Evolutionary conservation across 495 filamentous ascomycete genomes (phyloP).

Genomic region (Trichoderma orchidacearum): DNA sequence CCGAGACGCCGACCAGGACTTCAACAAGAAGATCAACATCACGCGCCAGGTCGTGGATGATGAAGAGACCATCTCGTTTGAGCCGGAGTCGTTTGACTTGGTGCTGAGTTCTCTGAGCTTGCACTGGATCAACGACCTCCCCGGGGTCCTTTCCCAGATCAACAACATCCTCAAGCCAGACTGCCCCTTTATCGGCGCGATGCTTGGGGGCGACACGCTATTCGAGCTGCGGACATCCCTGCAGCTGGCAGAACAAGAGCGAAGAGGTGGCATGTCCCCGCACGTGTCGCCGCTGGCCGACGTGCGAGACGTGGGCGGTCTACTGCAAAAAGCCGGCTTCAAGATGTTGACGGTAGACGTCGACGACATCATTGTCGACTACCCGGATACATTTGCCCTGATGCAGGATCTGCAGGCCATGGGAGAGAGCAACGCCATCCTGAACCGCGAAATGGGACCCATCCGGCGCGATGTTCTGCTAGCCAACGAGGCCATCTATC

Average conservation of each 20-base stretch:
- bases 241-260: constrained; percentile 82
- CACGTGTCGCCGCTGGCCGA: constrained; percentile 85
- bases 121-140: constrained; percentile 97
- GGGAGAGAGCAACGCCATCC: constrained; percentile 80
- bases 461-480: constrained; percentile 73
- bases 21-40: constrained; percentile 58
- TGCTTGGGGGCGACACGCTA: constrained; percentile 90
- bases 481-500: constrained; percentile 82
- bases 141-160: constrained; percentile 64
- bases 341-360: constrained; percentile 94
- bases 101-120: constrained; percentile 76
- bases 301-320: constrained; percentile 77
- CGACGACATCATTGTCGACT: constrained; percentile 93
- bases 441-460: constrained; percentile 62
- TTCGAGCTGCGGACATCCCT: constrained; percentile 90
- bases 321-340: constrained; percentile 79
- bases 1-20: constrained; percentile 64
- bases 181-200: constrained; percentile 81
- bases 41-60: constrained; percentile 57
- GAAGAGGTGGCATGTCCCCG: constrained; percentile 74
- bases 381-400: constrained; percentile 79
- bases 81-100: constrained; percentile 68
- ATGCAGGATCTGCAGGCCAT: constrained; percentile 91
- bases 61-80: constrained; percentile 63
- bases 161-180: constrained; percentile 81